phyloP scores from a whole-genome alignment of 2,329 filamentous ascomycete genomes.

The Blastomyces emzantsi region DNA sequence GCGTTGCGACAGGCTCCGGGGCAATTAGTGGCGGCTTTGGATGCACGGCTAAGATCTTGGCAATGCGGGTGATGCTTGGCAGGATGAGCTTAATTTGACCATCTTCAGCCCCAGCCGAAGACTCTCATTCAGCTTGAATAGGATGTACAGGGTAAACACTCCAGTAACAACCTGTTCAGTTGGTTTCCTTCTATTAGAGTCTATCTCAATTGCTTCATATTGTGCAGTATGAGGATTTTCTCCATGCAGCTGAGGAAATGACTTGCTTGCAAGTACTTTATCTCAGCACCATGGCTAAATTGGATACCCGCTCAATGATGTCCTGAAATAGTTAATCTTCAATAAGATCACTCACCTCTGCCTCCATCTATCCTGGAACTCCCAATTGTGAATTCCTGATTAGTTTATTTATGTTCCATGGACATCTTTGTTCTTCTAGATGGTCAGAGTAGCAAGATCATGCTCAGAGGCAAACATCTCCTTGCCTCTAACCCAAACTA shows the following conservation, averaged over 20 bases:
- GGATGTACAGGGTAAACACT: background rate
- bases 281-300: background rate
- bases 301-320: background rate
- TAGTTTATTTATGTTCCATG: background rate
- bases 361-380: background rate
- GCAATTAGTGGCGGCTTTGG: background rate
- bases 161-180: background rate
- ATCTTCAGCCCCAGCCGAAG: background rate
- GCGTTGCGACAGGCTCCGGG: too few species aligned
- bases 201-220: background rate
- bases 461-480: background rate
- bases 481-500: too few species aligned
- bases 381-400: background rate
- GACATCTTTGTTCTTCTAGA: background rate
- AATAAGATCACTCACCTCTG: background rate
- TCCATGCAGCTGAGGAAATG: background rate
- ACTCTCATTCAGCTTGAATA: background rate
- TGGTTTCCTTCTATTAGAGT: background rate
- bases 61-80: background rate
- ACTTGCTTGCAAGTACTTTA: background rate
- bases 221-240: background rate
- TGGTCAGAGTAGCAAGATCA: background rate
- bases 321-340: background rate
- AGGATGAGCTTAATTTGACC: constrained; percentile 6
- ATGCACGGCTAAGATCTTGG: background rate